Base-by-base conservation (phyloP, 306 rosid species). In the Acacia melanoxylon region DNA sequence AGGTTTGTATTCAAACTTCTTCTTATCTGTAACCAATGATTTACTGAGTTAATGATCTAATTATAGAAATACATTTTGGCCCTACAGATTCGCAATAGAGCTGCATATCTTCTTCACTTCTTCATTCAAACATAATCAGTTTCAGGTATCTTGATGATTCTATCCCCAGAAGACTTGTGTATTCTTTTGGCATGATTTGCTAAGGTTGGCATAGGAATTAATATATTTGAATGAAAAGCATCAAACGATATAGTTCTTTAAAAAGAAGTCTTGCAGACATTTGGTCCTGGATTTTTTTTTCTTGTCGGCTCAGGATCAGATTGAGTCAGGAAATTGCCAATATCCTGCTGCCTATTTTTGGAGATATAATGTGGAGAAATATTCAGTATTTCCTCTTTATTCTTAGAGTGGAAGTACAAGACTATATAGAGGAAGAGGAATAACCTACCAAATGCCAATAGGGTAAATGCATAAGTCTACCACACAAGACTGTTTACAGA, bases 21-120 rank as follows among this genome's bases (percentile, higher is more conserved):
- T 85, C 40, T 61, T 79, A 76, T 45, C n/a, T 78, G 29, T 68
- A 25, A 54, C 45, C 14, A 45, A 37, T 71, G 79, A n/a, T 31
- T 66, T 75, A 11, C 35, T 25, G 7, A 49, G 20, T 78, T 71
- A 3, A 6, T 31, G 37, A 51, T 73, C 82, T 74, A 77, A 75
- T 40, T 77, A 10, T 35, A n/a, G 22, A 75, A 67, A 4, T 68
- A 68, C n/a, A 35, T 58, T 75, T 63, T 29, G 37, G 45, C 56
- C 13, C 76, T 85, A 61, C 97, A 95, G 99, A 92, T 93, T 83
- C 97, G 99, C 27, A 88, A 89, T 62, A 88, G 87, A 78, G 99
- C 99, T 49, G 85, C 97, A 51, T 93, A 88, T 83, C 91, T 93
- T 72, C 87, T 90, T 67, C 97, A 93, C 84, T 91, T 92, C 85